phyloP scores from a whole-genome alignment of 805 yeast species.

The Wickerhamiella brachini region DNA sequence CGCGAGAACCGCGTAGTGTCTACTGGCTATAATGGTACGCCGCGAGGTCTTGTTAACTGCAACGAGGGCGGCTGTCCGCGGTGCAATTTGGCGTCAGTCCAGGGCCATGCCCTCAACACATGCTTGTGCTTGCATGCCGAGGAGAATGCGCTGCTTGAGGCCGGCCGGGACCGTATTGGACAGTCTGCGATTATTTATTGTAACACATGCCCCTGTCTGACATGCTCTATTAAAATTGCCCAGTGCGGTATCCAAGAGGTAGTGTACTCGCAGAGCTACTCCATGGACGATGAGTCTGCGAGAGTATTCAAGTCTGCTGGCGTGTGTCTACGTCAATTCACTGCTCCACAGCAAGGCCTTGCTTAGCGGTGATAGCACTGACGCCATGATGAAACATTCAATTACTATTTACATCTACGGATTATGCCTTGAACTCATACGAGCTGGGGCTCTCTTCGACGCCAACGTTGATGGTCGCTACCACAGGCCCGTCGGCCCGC shows the following conservation, averaged over 20 bases:
- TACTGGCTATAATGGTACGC: conserved; percentile 97
- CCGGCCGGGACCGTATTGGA: conserved; percentile 79
- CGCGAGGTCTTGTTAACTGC: conserved; percentile 75
- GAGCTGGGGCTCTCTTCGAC: conserved; percentile 50
- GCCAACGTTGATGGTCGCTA: conserved; percentile 37
- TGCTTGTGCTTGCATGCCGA: conserved; percentile 95
- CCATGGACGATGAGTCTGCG: conserved; percentile 76
- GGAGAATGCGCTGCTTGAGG: conserved; percentile 87
- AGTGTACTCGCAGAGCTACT: conserved; percentile 80
- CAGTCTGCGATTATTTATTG: conserved; percentile 54
- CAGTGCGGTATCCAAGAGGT: conserved; percentile 87
- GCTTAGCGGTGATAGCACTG: background rate
- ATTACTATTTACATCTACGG: too few relatives aligned
- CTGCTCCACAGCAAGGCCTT: background rate
- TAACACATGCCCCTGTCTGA: conserved; percentile 91
- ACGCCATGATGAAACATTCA: too few relatives aligned
- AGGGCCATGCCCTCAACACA: conserved; percentile 58
- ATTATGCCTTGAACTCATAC: conserved; percentile 32
- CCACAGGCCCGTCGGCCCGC: conserved; percentile 37
- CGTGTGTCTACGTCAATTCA: conserved; percentile 48
- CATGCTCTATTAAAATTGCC: conserved; percentile 89
- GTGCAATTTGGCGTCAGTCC: conserved; percentile 52
- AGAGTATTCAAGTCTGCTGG: conserved; percentile 63
- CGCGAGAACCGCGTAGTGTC: conserved; percentile 77
- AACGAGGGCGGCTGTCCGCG: conserved; percentile 92